These are phyloP conservation scores for Arachis stenosperma DNA, from an alignment of 306 rosid species.

Conservation along the genomic window DNA sequence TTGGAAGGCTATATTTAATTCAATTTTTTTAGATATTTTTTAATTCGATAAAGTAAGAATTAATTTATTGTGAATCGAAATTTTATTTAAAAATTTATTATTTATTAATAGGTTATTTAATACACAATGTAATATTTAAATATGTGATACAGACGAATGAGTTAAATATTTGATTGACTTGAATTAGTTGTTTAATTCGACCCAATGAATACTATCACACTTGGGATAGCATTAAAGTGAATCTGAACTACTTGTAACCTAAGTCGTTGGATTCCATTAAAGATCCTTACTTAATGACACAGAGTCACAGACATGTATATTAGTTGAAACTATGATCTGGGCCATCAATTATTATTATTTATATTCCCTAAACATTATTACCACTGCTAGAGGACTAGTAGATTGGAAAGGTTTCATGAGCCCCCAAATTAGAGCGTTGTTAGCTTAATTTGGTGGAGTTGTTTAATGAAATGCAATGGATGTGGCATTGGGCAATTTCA, in stretches of 20 bases:
- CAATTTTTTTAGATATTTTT: no score
- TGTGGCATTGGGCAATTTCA: background rate
- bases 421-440: conserved; percentile 6
- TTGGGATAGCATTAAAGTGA: background rate
- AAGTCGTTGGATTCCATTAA: conserved; percentile 41
- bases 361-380: no score
- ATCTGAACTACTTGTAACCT: conserved; percentile 10
- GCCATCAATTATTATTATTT: background rate
- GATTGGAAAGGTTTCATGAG: conserved; percentile 7
- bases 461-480: background rate
- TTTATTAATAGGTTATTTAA: no score
- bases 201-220: background rate
- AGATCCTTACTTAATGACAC: background rate
- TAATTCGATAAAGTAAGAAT: no score
- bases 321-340: background rate
- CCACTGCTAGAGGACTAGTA: background rate
- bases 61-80: no score
- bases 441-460: background rate
- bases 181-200: background rate
- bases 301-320: background rate
- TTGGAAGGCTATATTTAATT: background rate
- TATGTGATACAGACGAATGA: no score
- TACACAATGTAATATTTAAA: no score
- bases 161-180: no score
- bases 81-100: no score